phyloP scores from a whole-genome alignment of 148 eudicot genomes.

The Salicornia ramosissima region DNA sequence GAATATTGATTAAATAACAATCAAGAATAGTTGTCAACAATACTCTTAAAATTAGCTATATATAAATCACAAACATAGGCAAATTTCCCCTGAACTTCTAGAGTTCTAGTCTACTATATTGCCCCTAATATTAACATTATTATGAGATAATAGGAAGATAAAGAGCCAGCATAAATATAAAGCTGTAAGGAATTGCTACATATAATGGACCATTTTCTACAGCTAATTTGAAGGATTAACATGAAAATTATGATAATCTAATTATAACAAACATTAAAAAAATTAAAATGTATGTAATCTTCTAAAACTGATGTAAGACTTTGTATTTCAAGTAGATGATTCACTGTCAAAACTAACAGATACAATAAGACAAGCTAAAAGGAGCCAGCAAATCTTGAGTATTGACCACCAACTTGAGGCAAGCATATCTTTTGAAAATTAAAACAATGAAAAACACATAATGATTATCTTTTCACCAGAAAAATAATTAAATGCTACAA shows the following conservation, averaged over 20 bases:
- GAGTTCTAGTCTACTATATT: not conserved
- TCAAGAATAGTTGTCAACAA: not conserved
- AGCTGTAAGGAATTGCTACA: not conserved
- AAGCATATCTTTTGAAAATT: not conserved
- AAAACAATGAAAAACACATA: not conserved
- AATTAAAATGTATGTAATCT: not conserved
- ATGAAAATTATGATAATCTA: not conserved
- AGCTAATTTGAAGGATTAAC: not conserved
- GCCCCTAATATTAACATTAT: not conserved
- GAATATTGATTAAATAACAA: not conserved
- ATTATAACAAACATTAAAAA: not conserved
- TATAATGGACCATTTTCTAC: not conserved
- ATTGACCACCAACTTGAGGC: conserved; percentile 1
- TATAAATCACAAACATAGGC: not conserved
- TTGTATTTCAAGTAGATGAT: not conserved
- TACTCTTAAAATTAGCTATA: not conserved
- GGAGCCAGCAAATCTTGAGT: not conserved
- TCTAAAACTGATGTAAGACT: not conserved
- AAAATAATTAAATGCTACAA: not conserved
- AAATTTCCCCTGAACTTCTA: not conserved
- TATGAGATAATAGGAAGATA: not conserved
- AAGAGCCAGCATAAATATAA: not conserved
- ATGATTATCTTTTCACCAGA: not conserved
- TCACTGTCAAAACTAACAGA: not conserved
- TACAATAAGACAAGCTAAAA: not conserved